Percentiles rank a stretch among this genome's conserved stretches.
phyloP scores from a whole-genome alignment of 2,329 filamentous ascomycete species.

The Parascedosporium putredinis region DNA sequence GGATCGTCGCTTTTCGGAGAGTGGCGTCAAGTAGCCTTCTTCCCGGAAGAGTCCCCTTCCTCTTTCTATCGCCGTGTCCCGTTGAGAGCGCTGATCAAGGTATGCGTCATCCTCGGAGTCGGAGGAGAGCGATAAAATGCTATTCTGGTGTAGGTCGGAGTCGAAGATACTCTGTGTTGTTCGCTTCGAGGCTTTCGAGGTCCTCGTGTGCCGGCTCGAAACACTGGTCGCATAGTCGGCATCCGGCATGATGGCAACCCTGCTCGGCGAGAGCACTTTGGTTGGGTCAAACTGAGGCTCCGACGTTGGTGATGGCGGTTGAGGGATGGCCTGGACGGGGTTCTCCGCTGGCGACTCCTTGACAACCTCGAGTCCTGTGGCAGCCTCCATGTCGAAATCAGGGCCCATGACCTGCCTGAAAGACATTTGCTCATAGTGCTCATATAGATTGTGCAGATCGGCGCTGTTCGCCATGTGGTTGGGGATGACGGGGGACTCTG shows the following conservation, averaged over 20 bases:
- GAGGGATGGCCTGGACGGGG: slow-evolving; percentile 9
- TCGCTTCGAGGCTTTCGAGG: slow-evolving; percentile 40
- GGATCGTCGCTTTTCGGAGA: slow-evolving; percentile 4
- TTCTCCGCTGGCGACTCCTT: slow-evolving; percentile 12
- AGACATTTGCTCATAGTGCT: slow-evolving; percentile 48
- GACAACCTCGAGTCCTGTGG: not conserved
- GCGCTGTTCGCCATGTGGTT: not conserved
- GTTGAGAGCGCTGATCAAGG: slow-evolving; percentile 13
- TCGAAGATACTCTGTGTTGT: slow-evolving; percentile 36
- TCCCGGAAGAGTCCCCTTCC: not conserved
- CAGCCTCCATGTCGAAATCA: slow-evolving; percentile 8
- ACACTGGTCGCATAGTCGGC: slow-evolving; percentile 38
- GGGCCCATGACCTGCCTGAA: slow-evolving; percentile 31
- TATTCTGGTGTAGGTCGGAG: slow-evolving; percentile 42
- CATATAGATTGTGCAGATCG: slow-evolving; percentile 38
- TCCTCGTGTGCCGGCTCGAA: slow-evolving; percentile 44
- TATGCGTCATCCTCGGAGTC: slow-evolving; percentile 43
- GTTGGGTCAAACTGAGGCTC: slow-evolving; percentile 5
- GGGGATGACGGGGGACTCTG: not conserved
- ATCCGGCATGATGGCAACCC: not conserved
- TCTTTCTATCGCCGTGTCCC: not conserved
- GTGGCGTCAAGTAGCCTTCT: not conserved
- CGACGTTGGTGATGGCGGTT: not conserved
- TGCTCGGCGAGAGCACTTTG: slow-evolving; percentile 3
- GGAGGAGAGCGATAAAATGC: slow-evolving; percentile 46